Conservation (phyloP, 306 rosid genomes). For the Rosa multiflora region DNA sequence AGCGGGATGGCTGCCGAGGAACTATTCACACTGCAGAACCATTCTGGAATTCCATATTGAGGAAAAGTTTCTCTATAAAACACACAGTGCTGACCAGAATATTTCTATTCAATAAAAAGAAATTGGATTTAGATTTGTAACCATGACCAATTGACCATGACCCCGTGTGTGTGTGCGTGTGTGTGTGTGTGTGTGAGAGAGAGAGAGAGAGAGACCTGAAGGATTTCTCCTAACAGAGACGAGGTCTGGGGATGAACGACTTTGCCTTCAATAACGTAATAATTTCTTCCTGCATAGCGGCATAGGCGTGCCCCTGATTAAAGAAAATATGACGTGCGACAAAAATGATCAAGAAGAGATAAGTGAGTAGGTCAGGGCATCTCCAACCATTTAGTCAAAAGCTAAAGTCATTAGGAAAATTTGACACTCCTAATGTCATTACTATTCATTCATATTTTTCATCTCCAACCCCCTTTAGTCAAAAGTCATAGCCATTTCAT, state of each 20-base stretch:
- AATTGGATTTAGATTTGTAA: too few relatives aligned
- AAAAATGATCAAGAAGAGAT: too few relatives aligned
- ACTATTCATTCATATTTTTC: too few relatives aligned
- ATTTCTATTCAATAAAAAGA: neutral
- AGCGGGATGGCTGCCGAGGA: neutral
- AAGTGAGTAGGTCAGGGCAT: neutral
- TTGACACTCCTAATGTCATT: too few relatives aligned
- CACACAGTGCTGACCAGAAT: neutral
- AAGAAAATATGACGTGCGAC: neutral
- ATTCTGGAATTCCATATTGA: neutral
- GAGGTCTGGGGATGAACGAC: neutral
- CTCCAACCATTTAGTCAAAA: too few relatives aligned
- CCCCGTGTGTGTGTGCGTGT: too few relatives aligned
- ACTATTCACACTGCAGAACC: neutral
- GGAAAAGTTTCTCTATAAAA: neutral
- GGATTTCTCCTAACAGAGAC: neutral
- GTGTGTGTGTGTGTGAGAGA: too few relatives aligned
- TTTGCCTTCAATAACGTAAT: neutral
- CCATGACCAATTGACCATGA: too few relatives aligned
- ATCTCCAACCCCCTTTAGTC: too few relatives aligned
- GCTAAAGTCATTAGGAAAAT: too few relatives aligned
- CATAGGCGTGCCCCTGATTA: neutral
- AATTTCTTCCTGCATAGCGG: too few relatives aligned
- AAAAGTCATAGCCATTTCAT: too few relatives aligned
- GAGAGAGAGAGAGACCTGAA: neutral